Base-by-base conservation (phyloP, 2,329 filamentous ascomycete genomes). In the Penicillium sp. region DNA sequence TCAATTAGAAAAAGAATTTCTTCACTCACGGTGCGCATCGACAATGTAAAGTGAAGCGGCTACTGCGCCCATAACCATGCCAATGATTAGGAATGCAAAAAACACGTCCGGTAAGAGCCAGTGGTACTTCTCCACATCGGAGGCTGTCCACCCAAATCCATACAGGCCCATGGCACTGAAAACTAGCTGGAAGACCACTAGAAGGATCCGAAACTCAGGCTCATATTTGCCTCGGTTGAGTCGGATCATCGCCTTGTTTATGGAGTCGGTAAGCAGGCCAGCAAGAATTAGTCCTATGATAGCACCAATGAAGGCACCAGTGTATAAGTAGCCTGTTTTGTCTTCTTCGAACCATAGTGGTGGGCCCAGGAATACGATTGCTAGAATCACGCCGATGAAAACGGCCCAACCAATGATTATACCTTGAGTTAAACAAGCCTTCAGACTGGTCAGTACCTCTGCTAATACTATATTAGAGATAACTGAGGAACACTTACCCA, bases 321-420 rank as follows among this genome's bases (percentile, higher is more conserved):
- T 87, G 75, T 97, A 96, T 55, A 91, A 85, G 72, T 93, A 92
- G n/a, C 93, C 93, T 1, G 90, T 91, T 68, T 90, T 77, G 52
- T 90, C 86, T 75, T 95, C 88, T 66, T 86, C 80, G 84, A 93
- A 96, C 79, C 86, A 95, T 41, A 93, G 84, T 1, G 91, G 90
- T 2, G 89, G 88, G 2, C 88, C 87, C 47, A 96, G 82, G 77
- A 95, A 93, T 63, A 96, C 87, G 57, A 88, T 85, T n/a, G 88
- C 89, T 46, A 96, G 78, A 63, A 95, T 86, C 59, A 95, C 88
- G 55, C 90, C 90, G 63, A 96, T 93, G 69, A 97, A 91, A 16
- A 97, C 90, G 1, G 93, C 96, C 93, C 93, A 98, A 62, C 93
- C 93, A 68, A 97, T 96, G 69, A 96, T 85, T 5, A 90, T 86